Base-by-base conservation (phyloP, 2,329 filamentous ascomycete genomes). In the Sporothrix euskadiensis region DNA sequence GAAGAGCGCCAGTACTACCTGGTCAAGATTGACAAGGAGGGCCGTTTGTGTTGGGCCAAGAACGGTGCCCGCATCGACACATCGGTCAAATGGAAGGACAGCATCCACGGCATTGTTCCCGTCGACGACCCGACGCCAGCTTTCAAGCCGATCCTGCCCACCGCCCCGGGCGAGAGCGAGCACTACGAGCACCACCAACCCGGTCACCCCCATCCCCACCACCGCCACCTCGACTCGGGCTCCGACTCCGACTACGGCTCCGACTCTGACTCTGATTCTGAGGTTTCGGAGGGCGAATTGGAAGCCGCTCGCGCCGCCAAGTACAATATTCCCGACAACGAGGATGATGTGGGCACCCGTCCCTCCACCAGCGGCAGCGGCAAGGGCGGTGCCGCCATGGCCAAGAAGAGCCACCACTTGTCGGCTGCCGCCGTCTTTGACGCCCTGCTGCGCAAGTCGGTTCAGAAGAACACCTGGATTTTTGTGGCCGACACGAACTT, bases 381-480 rank as follows among this genome's bases (percentile, higher is more conserved):
- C 19, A 22, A 68, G 19, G 39, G 9, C 63, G 35, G 47, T 41
- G 2, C 47, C 1, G 19, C 49, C 12, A 57, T 66, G 30, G 54
- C 88, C 19, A 85, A 86, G 56, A 92, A 90, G 75, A 79, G 91
- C 73, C 87, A 86, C 73, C 88, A 92, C 78, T 83, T 93, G 3
- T 91, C 87, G 5, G 88, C 90, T 7, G 88, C 91, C 0, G 90
- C 91, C 0, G 86, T 97, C 3, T 88, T 95, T 80, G 93, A 96
- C 80, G 91, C 92, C 76, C 85, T 97, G 6, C 85, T 96, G 19
- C 89, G 92, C 74, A 91, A 93, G 76, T 90, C 92, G 0, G 92
- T 94, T 54, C 92, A 90, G 81, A 94, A 94, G 75, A 94, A 95
- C 78, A 96, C 92, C 4, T 97, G 94, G 94, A 97, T 97, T 76